Base-by-base conservation (phyloP, 352 stramenopile species). In the Thalassiosira livingstoniorum region DNA sequence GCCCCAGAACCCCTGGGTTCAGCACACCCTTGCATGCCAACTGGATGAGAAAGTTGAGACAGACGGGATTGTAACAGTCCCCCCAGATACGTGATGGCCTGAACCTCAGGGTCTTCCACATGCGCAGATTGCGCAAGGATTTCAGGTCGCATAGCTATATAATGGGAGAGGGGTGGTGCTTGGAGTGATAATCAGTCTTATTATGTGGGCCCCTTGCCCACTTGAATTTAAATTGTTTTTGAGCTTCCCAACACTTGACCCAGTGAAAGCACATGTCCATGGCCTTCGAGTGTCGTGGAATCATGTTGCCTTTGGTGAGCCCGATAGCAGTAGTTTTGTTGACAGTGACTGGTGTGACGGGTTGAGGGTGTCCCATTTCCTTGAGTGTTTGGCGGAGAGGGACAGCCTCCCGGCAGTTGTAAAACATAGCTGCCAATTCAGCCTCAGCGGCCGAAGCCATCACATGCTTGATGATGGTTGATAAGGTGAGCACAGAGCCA, bases 231-330 rank as follows among this genome's bases (percentile, higher is more conserved):
- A n/a, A n/a, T n/a, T n/a, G 47, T 21, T 58, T 58, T 21, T 53
- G 3, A 25, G 47, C 47, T 21, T 4, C 47, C 2, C 47, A 21
- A 18, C 29, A 18, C 4, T 11, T 29, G n/a, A 63, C 11, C 54
- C 54, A 63, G n/a, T 63, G 54, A 11, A 63, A 63, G 11, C 58
- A 27, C 71, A 75, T 79, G 60, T 80, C 73, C n/a, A 80, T 74
- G 15, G 73, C 5, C 29, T 80, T 80, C 2, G 51, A 61, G 13
- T 15, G 21, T 43, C 54, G 54, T 77, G 23, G 35, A 15, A 68
- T 68, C 25, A 71, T 61, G n/a, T 55, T 68, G 3, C 13, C 37
- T 45, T 32, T 79, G 15, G 32, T n/a, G 18, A 80, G 37, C n/a
- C 31, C 61, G 21, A 51, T 0, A 10, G 70, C 69, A 18, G 61